Evolutionary conservation across 2,329 filamentous ascomycete species (phyloP).

Genomic region (Sclerotinia spermophila): DNA sequence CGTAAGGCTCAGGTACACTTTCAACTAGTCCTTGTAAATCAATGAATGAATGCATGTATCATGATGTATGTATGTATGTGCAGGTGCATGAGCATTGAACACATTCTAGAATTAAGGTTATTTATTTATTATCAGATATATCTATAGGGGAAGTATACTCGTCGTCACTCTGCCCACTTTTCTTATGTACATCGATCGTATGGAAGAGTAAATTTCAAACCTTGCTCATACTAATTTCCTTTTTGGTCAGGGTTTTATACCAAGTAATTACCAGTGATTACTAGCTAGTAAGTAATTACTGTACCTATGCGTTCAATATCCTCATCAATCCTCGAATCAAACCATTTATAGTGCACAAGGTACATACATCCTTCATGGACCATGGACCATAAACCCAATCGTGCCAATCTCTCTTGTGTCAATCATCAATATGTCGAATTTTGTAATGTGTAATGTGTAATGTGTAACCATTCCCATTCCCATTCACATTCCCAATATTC

Average conservation of each 20-base stretch:
- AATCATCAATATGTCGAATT: background rate
- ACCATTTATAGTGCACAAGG: background rate
- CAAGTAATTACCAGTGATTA: too few species aligned
- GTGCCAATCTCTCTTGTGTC: background rate
- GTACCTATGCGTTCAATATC: background rate
- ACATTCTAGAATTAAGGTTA: constrained; percentile 13
- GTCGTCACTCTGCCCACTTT: background rate
- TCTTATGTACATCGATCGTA: too few species aligned
- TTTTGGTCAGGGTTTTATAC: background rate
- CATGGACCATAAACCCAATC: constrained; percentile 4
- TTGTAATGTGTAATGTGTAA: background rate
- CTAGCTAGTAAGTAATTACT: too few species aligned
- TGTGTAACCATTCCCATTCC: too few species aligned
- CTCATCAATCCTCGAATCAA: constrained; percentile 11
- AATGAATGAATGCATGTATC: constrained; percentile 1
- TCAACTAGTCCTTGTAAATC: background rate
- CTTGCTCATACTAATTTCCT: constrained; percentile 4
- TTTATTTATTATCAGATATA: too few species aligned
- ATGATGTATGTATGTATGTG: too few species aligned
- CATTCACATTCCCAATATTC: constrained; percentile 1
- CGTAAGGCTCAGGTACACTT: constrained; percentile 9
- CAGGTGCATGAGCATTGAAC: too few species aligned
- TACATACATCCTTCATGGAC: background rate
- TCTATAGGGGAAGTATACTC: too few species aligned
- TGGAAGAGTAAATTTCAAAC: background rate